Evolutionary conservation across 2,329 filamentous ascomycete species (phyloP).

Genomic region (Fusarium veterinarium): DNA sequence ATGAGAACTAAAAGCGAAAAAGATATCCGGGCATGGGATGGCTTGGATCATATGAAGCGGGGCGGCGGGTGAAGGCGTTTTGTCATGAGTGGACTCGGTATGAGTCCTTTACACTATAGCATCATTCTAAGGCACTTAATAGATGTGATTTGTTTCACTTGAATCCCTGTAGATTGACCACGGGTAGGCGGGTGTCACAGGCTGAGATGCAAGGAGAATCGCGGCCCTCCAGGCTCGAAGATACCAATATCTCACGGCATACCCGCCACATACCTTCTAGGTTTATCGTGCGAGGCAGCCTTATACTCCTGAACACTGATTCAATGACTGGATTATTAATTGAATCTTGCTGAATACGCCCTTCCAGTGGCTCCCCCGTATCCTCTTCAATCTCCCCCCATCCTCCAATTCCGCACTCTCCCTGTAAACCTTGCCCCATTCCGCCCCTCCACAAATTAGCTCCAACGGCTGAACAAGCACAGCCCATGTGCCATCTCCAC

Average conservation of each 20-base stretch:
- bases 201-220: background rate
- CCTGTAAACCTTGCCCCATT: background rate
- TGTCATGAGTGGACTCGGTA: conserved; percentile 18
- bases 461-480: conserved; percentile 27
- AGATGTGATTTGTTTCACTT: conserved; percentile 14
- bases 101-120: conserved; percentile 3
- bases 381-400: background rate
- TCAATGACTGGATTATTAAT: background rate
- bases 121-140: conserved; percentile 13
- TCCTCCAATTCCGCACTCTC: conserved; percentile 15
- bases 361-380: background rate
- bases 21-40: background rate
- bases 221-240: too few species aligned
- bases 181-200: background rate
- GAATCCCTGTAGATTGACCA: background rate
- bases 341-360: background rate
- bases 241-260: background rate
- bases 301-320: background rate
- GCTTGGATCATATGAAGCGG: conserved; percentile 3
- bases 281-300: background rate
- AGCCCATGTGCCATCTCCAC: conserved; percentile 16
- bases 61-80: conserved; percentile 26
- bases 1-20: conserved; percentile 6
- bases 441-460: conserved; percentile 24
- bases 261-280: background rate